A percentile compares a stretch with the other conserved stretches of the same genome.
Evolutionary conservation across 495 filamentous ascomycete species (phyloP).

Genomic region (Extremus antarcticus): DNA sequence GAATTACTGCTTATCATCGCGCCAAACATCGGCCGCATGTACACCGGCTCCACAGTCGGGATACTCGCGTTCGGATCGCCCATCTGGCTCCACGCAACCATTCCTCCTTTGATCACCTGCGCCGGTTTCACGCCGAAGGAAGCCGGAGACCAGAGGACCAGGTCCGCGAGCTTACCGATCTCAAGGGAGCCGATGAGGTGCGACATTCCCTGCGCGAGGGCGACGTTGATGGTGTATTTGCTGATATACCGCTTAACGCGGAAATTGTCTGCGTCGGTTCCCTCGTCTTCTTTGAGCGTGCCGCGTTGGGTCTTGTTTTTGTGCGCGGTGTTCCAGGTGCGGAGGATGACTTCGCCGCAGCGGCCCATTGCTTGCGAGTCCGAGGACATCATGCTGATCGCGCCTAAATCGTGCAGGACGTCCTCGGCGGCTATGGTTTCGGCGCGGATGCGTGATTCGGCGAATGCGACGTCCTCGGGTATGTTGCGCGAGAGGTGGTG

Average conservation of each 20-base stretch:
- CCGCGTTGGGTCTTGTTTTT: conserved; percentile 94
- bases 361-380: conserved; percentile 98
- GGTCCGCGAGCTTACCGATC: conserved; percentile 81
- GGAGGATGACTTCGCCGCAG: conserved; percentile 85
- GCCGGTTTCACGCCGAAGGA: conserved; percentile 84
- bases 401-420: conserved; percentile 89
- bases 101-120: conserved; percentile 77
- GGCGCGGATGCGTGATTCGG: conserved; percentile 85
- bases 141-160: conserved; percentile 79
- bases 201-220: conserved; percentile 83
- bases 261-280: conserved; percentile 80
- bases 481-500: conserved; percentile 89
- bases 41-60: conserved; percentile 77
- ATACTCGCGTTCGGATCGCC: conserved; percentile 93
- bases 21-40: conserved; percentile 81
- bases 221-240: conserved; percentile 98
- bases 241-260: conserved; percentile 86
- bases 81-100: conserved; percentile 83
- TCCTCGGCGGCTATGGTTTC: conserved; percentile 98
- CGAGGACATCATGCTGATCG: conserved; percentile 95
- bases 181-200: conserved; percentile 84
- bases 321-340: conserved; percentile 96
- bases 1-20: conserved; percentile 52
- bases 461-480: conserved; percentile 91
- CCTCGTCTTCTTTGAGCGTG: conserved; percentile 61